Conservation (phyloP, 192 early-diverging fungal species). For the Linnemannia zychae region DNA sequence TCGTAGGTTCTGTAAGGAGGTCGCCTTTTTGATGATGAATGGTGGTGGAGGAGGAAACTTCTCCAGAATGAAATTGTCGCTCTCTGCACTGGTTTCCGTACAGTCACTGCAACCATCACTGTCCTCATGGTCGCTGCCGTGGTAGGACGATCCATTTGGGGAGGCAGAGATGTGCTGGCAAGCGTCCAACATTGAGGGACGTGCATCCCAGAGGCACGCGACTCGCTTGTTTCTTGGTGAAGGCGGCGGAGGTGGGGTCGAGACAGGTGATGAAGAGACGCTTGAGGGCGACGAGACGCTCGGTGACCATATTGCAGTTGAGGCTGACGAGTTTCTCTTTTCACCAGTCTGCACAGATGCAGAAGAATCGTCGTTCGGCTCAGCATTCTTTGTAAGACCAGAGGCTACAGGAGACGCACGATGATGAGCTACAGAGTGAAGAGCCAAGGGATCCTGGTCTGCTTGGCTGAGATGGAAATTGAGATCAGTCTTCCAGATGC, state of each 20-base stretch:
- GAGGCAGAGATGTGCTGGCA: background rate
- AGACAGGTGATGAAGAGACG: background rate
- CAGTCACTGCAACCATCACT: background rate
- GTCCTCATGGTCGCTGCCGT: constrained; percentile 6
- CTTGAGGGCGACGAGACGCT: background rate
- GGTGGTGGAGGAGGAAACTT: background rate
- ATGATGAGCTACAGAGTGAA: constrained; percentile 5
- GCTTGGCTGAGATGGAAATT: constrained; percentile 15
- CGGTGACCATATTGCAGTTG: background rate
- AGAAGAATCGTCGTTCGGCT: background rate
- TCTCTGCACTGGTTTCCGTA: background rate
- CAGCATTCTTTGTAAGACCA: background rate
- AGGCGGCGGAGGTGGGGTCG: background rate
- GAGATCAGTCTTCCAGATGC: constrained; percentile 36
- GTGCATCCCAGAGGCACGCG: background rate
- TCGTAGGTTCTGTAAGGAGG: background rate
- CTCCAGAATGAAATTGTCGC: background rate
- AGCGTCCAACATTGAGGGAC: background rate
- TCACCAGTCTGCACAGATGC: background rate
- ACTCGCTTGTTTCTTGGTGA: background rate
- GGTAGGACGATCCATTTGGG: background rate
- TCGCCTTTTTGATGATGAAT: background rate
- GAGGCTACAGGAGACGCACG: background rate
- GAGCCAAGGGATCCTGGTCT: constrained; percentile 14
- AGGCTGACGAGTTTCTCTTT: background rate